Conservation (phyloP, 345 rosid genomes). For the Nasturtium officinale region DNA sequence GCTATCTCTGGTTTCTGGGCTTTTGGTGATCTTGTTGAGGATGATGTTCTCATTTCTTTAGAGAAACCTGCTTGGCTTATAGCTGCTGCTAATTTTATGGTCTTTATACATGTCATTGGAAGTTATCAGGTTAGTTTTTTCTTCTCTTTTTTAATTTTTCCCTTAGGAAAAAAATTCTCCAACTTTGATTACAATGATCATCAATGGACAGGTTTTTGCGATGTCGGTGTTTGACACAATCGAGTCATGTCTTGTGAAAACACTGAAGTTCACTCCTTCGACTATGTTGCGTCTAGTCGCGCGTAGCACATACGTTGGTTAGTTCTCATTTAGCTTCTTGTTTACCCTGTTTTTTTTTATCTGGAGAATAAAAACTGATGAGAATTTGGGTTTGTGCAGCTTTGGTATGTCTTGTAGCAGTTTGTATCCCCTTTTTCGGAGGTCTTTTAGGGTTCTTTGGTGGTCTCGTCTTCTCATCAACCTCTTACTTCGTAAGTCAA, state of each 20-base stretch:
- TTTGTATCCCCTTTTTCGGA: slow-evolving; percentile 63
- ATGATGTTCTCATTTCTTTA: slow-evolving; percentile 58
- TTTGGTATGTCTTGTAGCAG: slow-evolving; percentile 52
- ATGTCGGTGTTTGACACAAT: slow-evolving; percentile 58
- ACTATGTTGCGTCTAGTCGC: slow-evolving; percentile 42
- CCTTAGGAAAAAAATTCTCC: not conserved
- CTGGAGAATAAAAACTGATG: not conserved
- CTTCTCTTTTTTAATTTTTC: not conserved
- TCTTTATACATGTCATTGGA: slow-evolving; percentile 59
- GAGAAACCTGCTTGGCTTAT: slow-evolving; percentile 53
- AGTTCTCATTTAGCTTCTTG: not conserved
- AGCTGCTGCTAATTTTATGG: slow-evolving; percentile 52
- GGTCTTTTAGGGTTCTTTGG: slow-evolving; percentile 64
- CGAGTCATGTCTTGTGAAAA: slow-evolving; percentile 48
- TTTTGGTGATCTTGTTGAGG: slow-evolving; percentile 53
- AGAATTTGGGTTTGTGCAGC: slow-evolving; percentile 38
- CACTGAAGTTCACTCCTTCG: slow-evolving; percentile 44
- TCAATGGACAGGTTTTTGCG: slow-evolving; percentile 49
- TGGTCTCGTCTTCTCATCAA: slow-evolving; percentile 62
- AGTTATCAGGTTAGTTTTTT: slow-evolving; percentile 54
- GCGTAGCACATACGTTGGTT: slow-evolving; percentile 53
- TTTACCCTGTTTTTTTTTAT: not conserved
- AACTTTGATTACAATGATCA: slow-evolving; percentile 8
- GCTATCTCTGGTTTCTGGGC: slow-evolving; percentile 55
- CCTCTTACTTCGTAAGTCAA: slow-evolving; percentile 55